Base-by-base conservation (phyloP, 768 basidiomycete species). In the Cantharellus cinnabarinus region DNA sequence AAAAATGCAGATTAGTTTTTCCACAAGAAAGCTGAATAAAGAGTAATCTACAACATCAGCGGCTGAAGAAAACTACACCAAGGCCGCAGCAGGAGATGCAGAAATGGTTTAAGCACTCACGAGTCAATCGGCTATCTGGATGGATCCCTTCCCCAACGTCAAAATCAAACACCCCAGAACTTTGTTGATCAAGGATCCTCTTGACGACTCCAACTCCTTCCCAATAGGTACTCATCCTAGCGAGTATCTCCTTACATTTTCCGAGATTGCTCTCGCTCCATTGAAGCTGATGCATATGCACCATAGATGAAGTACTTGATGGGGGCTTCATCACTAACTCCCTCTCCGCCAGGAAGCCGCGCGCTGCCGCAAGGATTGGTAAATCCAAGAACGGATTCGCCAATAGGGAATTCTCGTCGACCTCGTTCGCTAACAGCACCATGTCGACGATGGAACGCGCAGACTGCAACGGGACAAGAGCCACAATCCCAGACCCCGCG, bases 361-460 rank as follows among this genome's bases (percentile, higher is more conserved):
- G 54, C 38, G 63, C 63, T 14, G 61, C 63, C 3, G 61, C 61
- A 38, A 64, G 51, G 41, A 64, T 62, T n/a, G 63, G 63, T 15
- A 62, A 53, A 52, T 64, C 63, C 37, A 64, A 50, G 61, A 63
- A 63, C 34, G 62, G 62, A 51, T 63, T 63, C 7, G 61, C 60
- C 42, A 62, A 59, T 7, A 63, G 58, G 20, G 62, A 54, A 39
- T 59, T 39, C 40, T 50, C 41, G 42, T 62, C 62, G 14, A 62
- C 48, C 42, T 63, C 62, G 40, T 61, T 59, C 7, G 62, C 61
- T 5, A 63, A 56, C 41, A 42, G 44, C 7, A 63, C 61, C 62
- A 63, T 63, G 54, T 63, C 62, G 15, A 62, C 62, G 15, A 63
- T 53, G 3, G 62, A 62, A 41, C 62, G 61, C 5, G 62, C 62